These are phyloP conservation scores for Cryphonectria nitschkei DNA, from an alignment of 2,329 filamentous ascomycete species.

Conservation along the genomic window DNA sequence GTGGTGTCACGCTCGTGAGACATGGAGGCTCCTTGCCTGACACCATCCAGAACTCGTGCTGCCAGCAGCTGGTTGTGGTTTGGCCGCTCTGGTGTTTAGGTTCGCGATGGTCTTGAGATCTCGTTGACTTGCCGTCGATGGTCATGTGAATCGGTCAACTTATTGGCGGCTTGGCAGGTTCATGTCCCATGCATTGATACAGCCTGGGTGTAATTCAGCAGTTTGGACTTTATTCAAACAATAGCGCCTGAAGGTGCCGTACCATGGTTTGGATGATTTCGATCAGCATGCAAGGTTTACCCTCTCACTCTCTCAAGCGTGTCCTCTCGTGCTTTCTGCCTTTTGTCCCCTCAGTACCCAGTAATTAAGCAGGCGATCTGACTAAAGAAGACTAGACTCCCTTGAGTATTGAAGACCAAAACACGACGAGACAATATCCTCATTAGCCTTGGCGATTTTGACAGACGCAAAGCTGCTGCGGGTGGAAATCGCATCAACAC, in stretches of 20 bases:
- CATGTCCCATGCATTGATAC: not conserved
- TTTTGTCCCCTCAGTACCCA: not conserved
- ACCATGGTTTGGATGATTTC: not conserved
- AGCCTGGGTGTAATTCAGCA: constrained; percentile 3
- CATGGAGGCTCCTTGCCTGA: not conserved
- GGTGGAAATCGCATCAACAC: not conserved
- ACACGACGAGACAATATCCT: not conserved
- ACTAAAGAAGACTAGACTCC: not conserved
- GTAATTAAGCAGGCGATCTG: not conserved
- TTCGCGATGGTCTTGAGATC: not conserved
- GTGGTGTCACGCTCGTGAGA: not conserved
- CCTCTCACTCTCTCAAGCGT: not conserved
- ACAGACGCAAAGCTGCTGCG: not conserved
- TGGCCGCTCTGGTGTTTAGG: not conserved
- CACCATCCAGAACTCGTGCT: not conserved
- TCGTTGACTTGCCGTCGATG: not conserved
- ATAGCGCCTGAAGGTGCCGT: not conserved
- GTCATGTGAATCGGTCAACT: not conserved
- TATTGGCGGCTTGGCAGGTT: not conserved
- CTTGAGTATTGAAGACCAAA: not conserved
- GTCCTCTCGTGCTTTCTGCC: not conserved
- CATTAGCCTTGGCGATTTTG: not conserved
- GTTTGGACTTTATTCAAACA: not conserved
- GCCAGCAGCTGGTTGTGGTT: not conserved
- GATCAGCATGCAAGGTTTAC: not conserved